Evolutionary conservation across 306 rosid genomes (phyloP).

Genomic region (Trichosanthes cucumerina): DNA sequence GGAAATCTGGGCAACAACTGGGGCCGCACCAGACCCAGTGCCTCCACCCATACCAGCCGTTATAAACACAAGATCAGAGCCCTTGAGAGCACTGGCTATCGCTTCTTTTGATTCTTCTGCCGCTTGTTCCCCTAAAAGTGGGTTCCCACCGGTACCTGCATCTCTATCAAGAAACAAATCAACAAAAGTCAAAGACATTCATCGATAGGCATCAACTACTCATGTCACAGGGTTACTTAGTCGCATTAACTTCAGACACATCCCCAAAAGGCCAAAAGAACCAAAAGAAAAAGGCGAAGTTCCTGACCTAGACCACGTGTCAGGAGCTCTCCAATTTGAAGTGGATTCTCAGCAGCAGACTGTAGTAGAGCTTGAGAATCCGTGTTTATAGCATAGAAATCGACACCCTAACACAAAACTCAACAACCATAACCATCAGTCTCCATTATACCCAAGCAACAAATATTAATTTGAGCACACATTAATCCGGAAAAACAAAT

Average conservation of each 20-base stretch:
- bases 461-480: neutral
- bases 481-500: neutral
- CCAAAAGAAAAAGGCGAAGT: conserved; percentile 9
- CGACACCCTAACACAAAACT: conserved; percentile 61
- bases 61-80: conserved; percentile 92
- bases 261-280: neutral
- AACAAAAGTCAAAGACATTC: neutral
- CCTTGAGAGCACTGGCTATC: conserved; percentile 77
- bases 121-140: conserved; percentile 94
- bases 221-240: neutral
- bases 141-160: conserved; percentile 99
- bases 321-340: conserved; percentile 92
- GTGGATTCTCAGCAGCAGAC: conserved; percentile 76
- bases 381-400: conserved; percentile 95
- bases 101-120: conserved; percentile 93
- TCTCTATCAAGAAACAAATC: conserved; percentile 25
- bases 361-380: conserved; percentile 88
- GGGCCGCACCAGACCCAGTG: conserved; percentile 98
- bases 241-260: neutral
- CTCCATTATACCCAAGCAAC: conserved; percentile 5
- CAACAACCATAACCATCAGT: conserved; percentile 23
- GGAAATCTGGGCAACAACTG: conserved; percentile 90
- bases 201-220: neutral
- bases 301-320: conserved; percentile 97
- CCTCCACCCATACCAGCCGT: conserved; percentile 99